Base-by-base conservation (phyloP, 2,329 filamentous ascomycete species). In the Coniochaeta hoffmannii region DNA sequence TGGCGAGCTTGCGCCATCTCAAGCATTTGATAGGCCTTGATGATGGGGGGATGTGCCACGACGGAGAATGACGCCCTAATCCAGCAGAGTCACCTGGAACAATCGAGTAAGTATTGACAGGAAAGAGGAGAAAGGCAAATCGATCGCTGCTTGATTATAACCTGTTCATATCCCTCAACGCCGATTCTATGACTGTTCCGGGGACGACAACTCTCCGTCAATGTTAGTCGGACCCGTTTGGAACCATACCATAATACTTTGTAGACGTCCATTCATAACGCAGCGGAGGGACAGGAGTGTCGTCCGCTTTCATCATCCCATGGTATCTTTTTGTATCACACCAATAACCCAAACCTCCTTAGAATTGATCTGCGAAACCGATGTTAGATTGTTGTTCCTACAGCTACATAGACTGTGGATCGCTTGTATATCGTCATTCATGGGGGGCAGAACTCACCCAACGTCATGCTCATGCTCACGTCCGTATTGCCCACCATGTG, bases 401-500 rank as follows among this genome's bases (percentile, higher is more conserved):
- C 10, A 28, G 10, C 8, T 11, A 41, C 36, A 41, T 4, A 41
- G 36, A 7, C 10, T 41, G 4, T 11, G 36, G 3, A 22, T 11
- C 11, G 36, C 17, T 5, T 19, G 17, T 10, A 6, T n/a, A 5
- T 22, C 11, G n/a, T 3, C 36, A 22, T n/a, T 19, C 17, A 14
- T 5, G 34, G 12, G 17, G 24, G 36, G 36, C 36, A 41, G 19
- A 59, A 78, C 78, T 72, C 67, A 85, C 85, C 83, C 66, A 88
- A 75, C 63, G 85, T 88, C 84, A 88, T 87, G 75, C 83, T 87
- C 80, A 86, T 85, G 75, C 82, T 86, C 63, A 88, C 80, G 66
- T 88, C 85, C 56, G 93, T 97, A 71, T 88, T 96, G 81, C 97
- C 93, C 53, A 99, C 94, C 93, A 99, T 97, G 77, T 94, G 90